Percentiles rank a stretch among this genome's conserved stretches.
phyloP scores from a whole-genome alignment of 192 early-diverging fungal species.

The Podila epicladia region DNA sequence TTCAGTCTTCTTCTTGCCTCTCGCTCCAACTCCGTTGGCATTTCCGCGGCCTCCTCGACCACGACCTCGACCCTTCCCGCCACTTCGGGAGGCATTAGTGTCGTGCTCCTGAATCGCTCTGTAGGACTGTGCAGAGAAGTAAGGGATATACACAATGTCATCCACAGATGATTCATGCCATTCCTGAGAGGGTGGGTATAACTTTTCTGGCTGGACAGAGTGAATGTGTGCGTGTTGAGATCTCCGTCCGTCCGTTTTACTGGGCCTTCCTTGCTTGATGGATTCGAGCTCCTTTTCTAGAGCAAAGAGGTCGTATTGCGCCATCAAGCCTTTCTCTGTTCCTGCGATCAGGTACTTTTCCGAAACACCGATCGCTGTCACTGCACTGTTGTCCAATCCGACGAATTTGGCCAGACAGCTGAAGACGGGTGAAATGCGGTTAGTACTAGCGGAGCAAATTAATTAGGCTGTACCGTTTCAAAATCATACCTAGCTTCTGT shows the following conservation, averaged over 20 bases:
- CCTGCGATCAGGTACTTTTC: conserved; percentile 39
- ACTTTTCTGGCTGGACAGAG: conserved; percentile 12
- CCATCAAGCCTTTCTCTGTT: conserved; percentile 25
- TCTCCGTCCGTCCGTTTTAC: background rate
- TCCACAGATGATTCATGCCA: conserved; percentile 64
- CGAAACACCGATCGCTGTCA: conserved; percentile 39
- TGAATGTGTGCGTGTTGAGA: background rate
- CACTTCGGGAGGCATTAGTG: no score
- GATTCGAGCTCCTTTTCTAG: conserved; percentile 14
- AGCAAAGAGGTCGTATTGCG: conserved; percentile 29
- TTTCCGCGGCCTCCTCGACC: conserved; percentile 5
- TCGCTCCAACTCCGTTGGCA: background rate
- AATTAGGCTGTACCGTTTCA: background rate
- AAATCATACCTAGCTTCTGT: conserved; percentile 36
- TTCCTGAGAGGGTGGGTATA: conserved; percentile 53
- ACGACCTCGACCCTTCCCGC: background rate
- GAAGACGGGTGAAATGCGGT: background rate
- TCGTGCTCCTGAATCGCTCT: conserved; percentile 8
- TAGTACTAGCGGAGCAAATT: conserved; percentile 12
- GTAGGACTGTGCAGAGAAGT: conserved; percentile 34
- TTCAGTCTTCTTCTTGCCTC: background rate
- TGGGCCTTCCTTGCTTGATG: background rate
- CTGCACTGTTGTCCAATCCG: conserved; percentile 17
- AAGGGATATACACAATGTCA: conserved; percentile 52
- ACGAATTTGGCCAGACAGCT: conserved; percentile 50